Base-by-base conservation (phyloP, 2,329 filamentous ascomycete species). In the Scedosporium apiospermum region DNA sequence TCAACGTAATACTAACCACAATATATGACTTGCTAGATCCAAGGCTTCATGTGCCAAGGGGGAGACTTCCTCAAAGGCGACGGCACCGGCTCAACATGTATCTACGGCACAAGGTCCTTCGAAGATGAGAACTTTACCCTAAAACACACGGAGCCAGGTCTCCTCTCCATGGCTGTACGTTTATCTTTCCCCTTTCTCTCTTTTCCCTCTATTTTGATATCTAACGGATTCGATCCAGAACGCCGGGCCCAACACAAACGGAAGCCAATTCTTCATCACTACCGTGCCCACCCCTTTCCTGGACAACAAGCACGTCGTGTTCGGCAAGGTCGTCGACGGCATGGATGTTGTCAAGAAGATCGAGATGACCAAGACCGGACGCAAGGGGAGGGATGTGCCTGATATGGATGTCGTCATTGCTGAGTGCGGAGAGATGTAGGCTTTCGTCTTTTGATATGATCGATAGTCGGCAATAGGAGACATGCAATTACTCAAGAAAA, bases 251-350 rank as follows among this genome's bases (percentile, higher is more conserved):
- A 89, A 97, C 76, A 93, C 90, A 67, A 98, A 98, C 74, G 95
- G 95, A 44, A 92, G 87, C 64, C 95, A 98, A 72, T 99, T 99
- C 81, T 99, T 99, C 81, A 93, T 98, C 78, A 97, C 93, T 2
- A 95, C 90, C 0, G 89, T 89, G 1, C 82, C 89, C 4, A 95
- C 93, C 0, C 91, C 91, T 1, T 96, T 96, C 72, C 79, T 99
- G 27, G 89, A 98, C 75, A 85, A 84, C 71, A 98, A 98, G 77
- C 95, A 99, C 74, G 92, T 96, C 63, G 93, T 98, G 18, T 98
- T 98, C 69, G 95, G 95, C 60, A 88, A 90, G 73, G 93, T 98
- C 1, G 80, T 91, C 55, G 90, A 93, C 49, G 93, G 93, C 44
- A 88, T 97, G 84, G 91, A 97, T 64, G 86, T 97, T 5, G 90